Base-by-base conservation (phyloP, 2,329 filamentous ascomycete species). In the Xylariaceae sp. region DNA sequence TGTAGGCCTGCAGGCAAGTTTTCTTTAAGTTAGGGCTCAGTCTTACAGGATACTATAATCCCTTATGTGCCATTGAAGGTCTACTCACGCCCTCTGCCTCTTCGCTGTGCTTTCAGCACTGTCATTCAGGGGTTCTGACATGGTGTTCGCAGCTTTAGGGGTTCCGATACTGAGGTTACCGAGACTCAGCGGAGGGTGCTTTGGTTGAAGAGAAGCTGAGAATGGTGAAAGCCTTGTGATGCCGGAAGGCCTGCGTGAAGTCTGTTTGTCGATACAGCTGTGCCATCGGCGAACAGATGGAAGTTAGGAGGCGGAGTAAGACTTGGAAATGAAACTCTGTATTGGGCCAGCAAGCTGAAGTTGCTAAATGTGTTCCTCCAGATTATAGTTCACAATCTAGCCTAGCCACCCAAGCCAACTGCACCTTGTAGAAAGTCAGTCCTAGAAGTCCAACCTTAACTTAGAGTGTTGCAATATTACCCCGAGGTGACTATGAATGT, bases 1-100 rank as follows among this genome's bases (percentile, higher is more conserved):
- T 35, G 70, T 72, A 57, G 70, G 70, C 39, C 68, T 70, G 47
- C 4, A 35, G 4, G 30, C n/a, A 29, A 13, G n/a, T n/a, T 18
- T 18, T 42, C 21, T 40, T 39, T 32, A 44, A 53, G 59, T 58
- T 35, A 58, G 55, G 13, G 57, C 29, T 24, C 36, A 15, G n/a
- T 32, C 6, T 39, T 18, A 15, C 13, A 23, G 23, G 29, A 51
- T 29, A 13, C 15, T 15, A 9, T 36, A 30, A 15, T 11, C 15
- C 16, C 13, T n/a, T 6, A 40, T 33, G 4, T 11, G 7, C 3
- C 9, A 18, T 51, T 10, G 23, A 15, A 32, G 26, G n/a, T 50
- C 8, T 23, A 67, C 64, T 67, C 60, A 67, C 64, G 64, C 64
- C 49, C 64, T 61, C 24, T 62, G 59, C 40, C 64, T 53, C 24